phyloP scores from a whole-genome alignment of 257 asterid species.

The Cynanchum wilfordii region DNA sequence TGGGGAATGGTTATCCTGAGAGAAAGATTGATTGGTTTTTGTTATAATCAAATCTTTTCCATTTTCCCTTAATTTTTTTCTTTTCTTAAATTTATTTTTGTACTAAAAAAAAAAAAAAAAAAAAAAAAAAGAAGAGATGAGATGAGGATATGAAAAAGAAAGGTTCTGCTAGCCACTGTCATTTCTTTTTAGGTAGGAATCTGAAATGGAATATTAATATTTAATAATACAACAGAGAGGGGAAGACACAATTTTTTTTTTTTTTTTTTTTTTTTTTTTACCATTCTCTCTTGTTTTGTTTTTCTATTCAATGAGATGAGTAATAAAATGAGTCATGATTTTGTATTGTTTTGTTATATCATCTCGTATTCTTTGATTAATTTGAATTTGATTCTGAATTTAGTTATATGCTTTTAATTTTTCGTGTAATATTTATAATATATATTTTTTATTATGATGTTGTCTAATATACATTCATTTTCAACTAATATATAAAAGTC shows the following conservation, averaged over 20 bases:
- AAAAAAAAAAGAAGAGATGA: no score
- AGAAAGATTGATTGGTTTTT: slow-evolving; percentile 47
- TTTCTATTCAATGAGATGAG: no score
- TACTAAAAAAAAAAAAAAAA: background rate
- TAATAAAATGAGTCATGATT: no score
- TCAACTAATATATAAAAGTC: no score
- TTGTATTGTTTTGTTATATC: no score
- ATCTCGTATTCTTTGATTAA: no score
- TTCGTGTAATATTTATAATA: no score
- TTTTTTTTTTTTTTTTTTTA: background rate
- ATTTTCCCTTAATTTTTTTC: slow-evolving; percentile 14
- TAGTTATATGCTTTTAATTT: no score
- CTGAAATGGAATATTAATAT: background rate
- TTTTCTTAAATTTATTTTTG: background rate
- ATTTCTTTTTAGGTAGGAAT: background rate
- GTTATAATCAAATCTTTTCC: slow-evolving; percentile 43
- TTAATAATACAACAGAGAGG: slow-evolving; percentile 13
- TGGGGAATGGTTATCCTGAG: slow-evolving; percentile 83
- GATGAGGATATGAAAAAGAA: background rate
- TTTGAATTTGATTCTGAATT: no score
- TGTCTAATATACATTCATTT: no score
- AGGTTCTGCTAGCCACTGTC: background rate
- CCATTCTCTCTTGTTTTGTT: no score
- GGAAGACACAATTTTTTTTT: slow-evolving; percentile 18
- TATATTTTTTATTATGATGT: no score